Conservation (phyloP, 1,284 basidiomycete genomes). For the Testicularia cyperi region DNA sequence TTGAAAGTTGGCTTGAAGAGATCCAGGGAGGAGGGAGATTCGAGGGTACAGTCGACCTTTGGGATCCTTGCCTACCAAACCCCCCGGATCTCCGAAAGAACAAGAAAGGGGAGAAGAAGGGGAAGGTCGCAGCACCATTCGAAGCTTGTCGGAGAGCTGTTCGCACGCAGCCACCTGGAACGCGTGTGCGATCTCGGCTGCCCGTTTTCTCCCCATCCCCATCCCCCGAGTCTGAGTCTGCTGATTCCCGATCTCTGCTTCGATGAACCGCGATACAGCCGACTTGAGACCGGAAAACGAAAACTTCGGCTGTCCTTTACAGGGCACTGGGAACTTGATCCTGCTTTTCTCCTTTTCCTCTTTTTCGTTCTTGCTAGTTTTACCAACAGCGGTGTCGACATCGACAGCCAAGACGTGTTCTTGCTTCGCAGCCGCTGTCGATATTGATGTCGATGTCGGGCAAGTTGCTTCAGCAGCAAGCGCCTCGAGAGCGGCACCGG, state of each 20-base stretch:
- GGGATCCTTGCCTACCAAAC: conserved; percentile 2
- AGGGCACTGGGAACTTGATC: conserved; percentile 41
- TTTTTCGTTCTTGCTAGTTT: too few species aligned
- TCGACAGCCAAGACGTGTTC: too few species aligned
- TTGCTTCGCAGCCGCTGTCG: not conserved
- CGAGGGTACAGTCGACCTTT: conserved; percentile 2
- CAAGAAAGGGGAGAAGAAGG: too few species aligned
- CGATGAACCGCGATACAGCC: conserved; percentile 29
- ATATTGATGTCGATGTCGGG: not conserved
- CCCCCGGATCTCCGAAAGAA: too few species aligned
- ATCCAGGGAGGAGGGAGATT: too few species aligned
- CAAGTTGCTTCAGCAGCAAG: conserved; percentile 1
- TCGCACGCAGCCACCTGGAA: conserved; percentile 52
- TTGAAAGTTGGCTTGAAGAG: too few species aligned
- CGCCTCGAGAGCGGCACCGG: conserved; percentile 50
- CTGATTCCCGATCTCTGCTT: conserved; percentile 1
- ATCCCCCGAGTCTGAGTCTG: not conserved
- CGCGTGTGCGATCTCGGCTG: conserved; percentile 24
- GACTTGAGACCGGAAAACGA: conserved; percentile 54
- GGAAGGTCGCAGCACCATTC: conserved; percentile 18
- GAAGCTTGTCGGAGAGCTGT: conserved; percentile 53
- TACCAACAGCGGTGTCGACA: too few species aligned
- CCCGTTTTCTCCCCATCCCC: too few species aligned
- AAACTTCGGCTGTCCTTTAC: conserved; percentile 40
- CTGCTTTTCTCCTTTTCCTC: too few species aligned